Evolutionary conservation across 805 yeast genomes (phyloP), one percentile per base, ranked within the genome.

Genomic region (Saccharomyces eubayanus): DNA sequence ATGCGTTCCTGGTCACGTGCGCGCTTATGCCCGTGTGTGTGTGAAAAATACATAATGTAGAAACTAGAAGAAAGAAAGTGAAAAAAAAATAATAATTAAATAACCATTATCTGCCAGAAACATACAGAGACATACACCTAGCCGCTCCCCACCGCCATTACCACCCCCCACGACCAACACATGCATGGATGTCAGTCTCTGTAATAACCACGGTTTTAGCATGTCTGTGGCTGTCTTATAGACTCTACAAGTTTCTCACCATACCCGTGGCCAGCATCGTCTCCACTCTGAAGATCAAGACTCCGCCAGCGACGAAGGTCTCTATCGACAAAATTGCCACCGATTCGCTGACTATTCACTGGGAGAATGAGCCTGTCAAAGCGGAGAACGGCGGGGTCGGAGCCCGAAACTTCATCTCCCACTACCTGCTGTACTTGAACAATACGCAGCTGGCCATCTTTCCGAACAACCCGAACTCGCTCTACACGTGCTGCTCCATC

Each of bases 401-500:
- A 28, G 48, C 28, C 51, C 10, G 54, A 57, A 36, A 36, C 29
- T 53, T 57, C 21, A 65, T 68, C 9, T 63, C 71, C 6, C 69
- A 64, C 53, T 69, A 62, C 53, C 30, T 67, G 10, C 52, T 69
- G 43, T 69, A 66, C 51, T 36, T 69, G 54, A 64, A 69, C 56
- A 67, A 64, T 55, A 51, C 56, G 6, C 66, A 67, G 50, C 51
- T 69, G 21, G 71, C 65, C 8, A 56, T 59, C 16, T 66, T 68
- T 51, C 67, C 70, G 36, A 69, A 69, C 48, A 57, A 59, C 28
- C 55, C 69, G 21, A 58, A 61, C 14, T 58, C 66, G 3, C 49
- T 66, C 30, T 69, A 69, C 51, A 69, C 72, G 14, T 68, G 71
- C 49, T 64, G 69, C 48, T 62, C 66, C 4, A 59, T 69, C n/a